phyloP scores from a whole-genome alignment of 345 rosid species.

The Microthlaspi erraticum region DNA sequence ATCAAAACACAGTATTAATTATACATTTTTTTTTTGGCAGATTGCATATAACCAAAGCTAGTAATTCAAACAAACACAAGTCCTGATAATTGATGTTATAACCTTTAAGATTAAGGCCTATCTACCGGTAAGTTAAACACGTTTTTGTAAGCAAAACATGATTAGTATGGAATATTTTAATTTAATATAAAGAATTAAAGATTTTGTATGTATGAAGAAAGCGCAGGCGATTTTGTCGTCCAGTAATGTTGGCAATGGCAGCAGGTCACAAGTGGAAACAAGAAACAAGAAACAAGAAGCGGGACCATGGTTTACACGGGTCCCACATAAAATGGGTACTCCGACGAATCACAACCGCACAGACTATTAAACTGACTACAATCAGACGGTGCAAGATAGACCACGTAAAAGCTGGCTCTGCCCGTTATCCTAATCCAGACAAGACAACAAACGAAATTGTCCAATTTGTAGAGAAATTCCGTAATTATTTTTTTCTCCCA shows the following conservation, averaged over 20 bases:
- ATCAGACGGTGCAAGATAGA: constrained; percentile 28
- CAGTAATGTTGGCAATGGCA: constrained; percentile 37
- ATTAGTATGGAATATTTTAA: not conserved
- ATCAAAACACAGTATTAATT: no score
- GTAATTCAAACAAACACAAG: constrained; percentile 13
- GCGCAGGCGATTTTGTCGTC: constrained; percentile 34
- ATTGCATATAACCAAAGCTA: constrained; percentile 6
- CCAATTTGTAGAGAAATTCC: constrained; percentile 31
- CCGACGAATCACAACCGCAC: constrained; percentile 33
- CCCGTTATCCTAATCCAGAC: constrained; percentile 37
- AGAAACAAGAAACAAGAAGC: constrained; percentile 46
- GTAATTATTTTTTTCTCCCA: not conserved
- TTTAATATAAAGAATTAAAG: not conserved
- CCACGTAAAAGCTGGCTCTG: constrained; percentile 41
- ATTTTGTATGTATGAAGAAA: constrained; percentile 19
- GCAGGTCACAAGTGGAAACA: constrained; percentile 44
- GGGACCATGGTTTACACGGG: constrained; percentile 35
- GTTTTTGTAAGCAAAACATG: not conserved
- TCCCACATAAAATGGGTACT: constrained; percentile 26
- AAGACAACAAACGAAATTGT: constrained; percentile 18
- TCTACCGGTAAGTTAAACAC: not conserved
- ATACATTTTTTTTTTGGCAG: not conserved
- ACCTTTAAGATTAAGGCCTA: not conserved
- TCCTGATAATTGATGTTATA: not conserved
- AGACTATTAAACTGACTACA: not conserved